Evolutionary conservation across 768 basidiomycete genomes (phyloP).

Genomic region (Calocera cornea): DNA sequence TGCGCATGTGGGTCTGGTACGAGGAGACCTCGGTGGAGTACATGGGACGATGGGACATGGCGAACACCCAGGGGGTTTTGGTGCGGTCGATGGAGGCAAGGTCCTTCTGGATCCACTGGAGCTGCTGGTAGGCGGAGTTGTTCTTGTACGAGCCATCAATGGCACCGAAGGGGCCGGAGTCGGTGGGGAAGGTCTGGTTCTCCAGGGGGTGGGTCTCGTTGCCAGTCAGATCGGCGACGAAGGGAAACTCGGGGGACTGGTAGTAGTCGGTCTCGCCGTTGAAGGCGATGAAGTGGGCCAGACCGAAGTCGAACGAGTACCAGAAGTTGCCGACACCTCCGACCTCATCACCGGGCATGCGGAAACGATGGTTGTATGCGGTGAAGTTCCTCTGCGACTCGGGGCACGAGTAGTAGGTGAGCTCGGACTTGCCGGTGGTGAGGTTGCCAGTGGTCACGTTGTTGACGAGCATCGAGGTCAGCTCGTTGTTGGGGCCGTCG

Average conservation of each 20-base stretch:
- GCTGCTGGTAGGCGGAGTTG: constrained; percentile 6
- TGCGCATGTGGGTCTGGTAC: constrained; percentile 11
- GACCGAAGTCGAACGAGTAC: constrained; percentile 20
- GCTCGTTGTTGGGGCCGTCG: constrained; percentile 4
- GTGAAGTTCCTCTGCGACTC: constrained; percentile 13
- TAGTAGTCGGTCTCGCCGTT: constrained; percentile 16
- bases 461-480: not conserved
- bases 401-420: constrained; percentile 8
- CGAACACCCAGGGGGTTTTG: constrained; percentile 20
- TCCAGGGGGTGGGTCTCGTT: constrained; percentile 14
- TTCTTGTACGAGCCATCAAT: constrained; percentile 8
- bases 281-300: constrained; percentile 20
- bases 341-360: constrained; percentile 15
- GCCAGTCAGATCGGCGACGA: constrained; percentile 14
- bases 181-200: constrained; percentile 13
- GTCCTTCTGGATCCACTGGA: constrained; percentile 17
- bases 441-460: constrained; percentile 7
- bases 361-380: constrained; percentile 16
- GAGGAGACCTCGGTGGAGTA: constrained; percentile 7
- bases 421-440: constrained; percentile 5
- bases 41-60: constrained; percentile 15
- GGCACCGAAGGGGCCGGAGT: constrained; percentile 13
- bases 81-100: constrained; percentile 16
- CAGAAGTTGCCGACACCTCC: constrained; percentile 17
- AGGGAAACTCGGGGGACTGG: constrained; percentile 12